Conservation (phyloP, 768 basidiomycete species). For the Collybia sp. region DNA sequence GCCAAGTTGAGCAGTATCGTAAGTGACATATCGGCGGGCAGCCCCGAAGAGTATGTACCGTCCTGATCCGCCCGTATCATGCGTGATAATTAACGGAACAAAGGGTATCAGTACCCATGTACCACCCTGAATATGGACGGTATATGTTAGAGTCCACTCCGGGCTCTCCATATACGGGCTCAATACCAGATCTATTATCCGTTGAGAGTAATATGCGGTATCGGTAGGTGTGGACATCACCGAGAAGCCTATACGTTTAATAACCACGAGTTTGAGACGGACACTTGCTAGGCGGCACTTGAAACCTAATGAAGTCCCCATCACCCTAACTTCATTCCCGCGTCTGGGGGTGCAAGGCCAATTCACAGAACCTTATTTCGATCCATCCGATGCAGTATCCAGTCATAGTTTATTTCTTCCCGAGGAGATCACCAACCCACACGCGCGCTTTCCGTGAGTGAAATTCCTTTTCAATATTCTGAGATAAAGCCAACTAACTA, state of each 20-base stretch:
- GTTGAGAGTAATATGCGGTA: slow-evolving; percentile 96
- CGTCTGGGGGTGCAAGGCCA: slow-evolving; percentile 83
- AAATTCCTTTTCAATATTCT: slow-evolving; percentile 2
- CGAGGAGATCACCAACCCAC: slow-evolving; percentile 94
- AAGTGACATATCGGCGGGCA: slow-evolving; percentile 56
- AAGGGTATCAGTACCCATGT: slow-evolving; percentile 78
- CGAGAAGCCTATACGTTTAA: slow-evolving; percentile 3
- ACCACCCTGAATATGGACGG: slow-evolving; percentile 97
- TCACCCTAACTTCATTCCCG: slow-evolving; percentile 95
- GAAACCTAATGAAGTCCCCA: slow-evolving; percentile 78
- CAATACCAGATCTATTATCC: slow-evolving; percentile 76
- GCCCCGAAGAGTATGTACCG: slow-evolving; percentile 51
- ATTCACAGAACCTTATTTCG: slow-evolving; percentile 88
- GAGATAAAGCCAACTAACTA: slow-evolving; percentile 8
- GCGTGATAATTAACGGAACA: too few species aligned
- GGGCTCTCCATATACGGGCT: slow-evolving; percentile 90
- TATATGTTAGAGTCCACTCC: slow-evolving; percentile 99
- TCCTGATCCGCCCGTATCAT: background rate
- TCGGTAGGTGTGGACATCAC: slow-evolving; percentile 42
- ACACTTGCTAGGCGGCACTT: slow-evolving; percentile 80
- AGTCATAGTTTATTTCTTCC: slow-evolving; percentile 94
- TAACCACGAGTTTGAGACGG: slow-evolving; percentile 45
- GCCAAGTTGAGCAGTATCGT: slow-evolving; percentile 69
- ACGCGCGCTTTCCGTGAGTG: slow-evolving; percentile 95
- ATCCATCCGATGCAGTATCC: slow-evolving; percentile 71